Conservation (phyloP, 257 asterid species). For the Verbascum thapsus region DNA sequence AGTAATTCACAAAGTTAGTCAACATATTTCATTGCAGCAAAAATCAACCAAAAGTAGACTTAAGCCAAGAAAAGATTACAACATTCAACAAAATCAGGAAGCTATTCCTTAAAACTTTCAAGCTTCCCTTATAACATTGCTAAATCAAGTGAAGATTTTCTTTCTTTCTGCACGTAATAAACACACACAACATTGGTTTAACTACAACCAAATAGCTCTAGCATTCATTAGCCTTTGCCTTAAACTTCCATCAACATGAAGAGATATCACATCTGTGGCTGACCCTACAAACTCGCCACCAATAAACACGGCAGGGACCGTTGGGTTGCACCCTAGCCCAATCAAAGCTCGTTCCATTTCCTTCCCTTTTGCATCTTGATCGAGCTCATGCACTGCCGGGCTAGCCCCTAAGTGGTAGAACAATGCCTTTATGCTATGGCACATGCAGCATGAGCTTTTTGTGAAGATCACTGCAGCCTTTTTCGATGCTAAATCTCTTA, state of each 20-base stretch:
- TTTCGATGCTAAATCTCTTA: constrained; percentile 66
- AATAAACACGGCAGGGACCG: constrained; percentile 74
- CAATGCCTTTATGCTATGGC: constrained; percentile 76
- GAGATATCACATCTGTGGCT: constrained; percentile 62
- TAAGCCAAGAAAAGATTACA: constrained; percentile 15
- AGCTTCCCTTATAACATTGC: constrained; percentile 24
- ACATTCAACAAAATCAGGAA: constrained; percentile 19
- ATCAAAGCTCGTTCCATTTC: constrained; percentile 69
- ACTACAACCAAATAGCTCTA: constrained; percentile 74
- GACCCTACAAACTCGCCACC: constrained; percentile 75
- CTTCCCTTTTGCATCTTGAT: constrained; percentile 53
- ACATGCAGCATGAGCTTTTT: constrained; percentile 89
- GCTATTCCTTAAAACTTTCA: constrained; percentile 30
- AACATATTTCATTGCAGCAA: constrained; percentile 10
- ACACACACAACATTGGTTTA: neutral
- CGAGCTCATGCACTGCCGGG: constrained; percentile 75
- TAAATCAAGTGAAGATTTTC: too few species aligned
- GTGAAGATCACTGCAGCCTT: constrained; percentile 80
- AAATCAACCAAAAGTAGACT: constrained; percentile 42
- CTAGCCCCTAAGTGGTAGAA: constrained; percentile 79
- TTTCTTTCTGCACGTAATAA: too few species aligned
- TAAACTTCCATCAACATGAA: constrained; percentile 73
- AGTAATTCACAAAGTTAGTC: neutral
- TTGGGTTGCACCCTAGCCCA: constrained; percentile 67
- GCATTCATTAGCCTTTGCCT: constrained; percentile 69